These are phyloP conservation scores for Leccinum cinnamomeum DNA, from an alignment of 1,284 basidiomycete species.

Conservation along the genomic window DNA sequence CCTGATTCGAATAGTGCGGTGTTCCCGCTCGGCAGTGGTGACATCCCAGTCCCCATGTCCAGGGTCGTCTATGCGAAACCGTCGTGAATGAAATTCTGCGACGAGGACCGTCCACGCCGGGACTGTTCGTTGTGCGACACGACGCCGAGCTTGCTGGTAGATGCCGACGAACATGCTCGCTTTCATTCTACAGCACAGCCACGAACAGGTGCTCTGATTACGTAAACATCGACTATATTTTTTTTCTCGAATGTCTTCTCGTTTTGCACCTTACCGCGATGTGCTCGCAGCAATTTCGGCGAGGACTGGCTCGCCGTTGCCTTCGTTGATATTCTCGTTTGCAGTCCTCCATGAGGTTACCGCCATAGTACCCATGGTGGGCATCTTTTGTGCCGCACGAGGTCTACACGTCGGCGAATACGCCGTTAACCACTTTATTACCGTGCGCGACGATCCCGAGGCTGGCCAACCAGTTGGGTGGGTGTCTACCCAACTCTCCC, in stretches of 20 bases:
- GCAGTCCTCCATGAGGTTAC: constrained; percentile 86
- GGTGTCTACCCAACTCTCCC: constrained; percentile 41
- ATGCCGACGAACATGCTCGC: constrained; percentile 15
- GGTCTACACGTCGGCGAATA: constrained; percentile 70
- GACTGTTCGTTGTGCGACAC: background rate
- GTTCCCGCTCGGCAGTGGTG: constrained; percentile 3
- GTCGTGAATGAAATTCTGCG: constrained; percentile 8
- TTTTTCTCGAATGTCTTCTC: constrained; percentile 20
- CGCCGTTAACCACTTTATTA: constrained; percentile 47
- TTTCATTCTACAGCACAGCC: constrained; percentile 13
- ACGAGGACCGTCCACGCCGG: background rate
- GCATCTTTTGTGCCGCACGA: constrained; percentile 73
- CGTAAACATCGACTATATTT: constrained; percentile 11
- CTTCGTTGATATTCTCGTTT: constrained; percentile 80
- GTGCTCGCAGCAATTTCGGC: constrained; percentile 57
- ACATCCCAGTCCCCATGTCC: constrained; percentile 22
- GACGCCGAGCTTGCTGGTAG: constrained; percentile 8
- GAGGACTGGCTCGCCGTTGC: constrained; percentile 69
- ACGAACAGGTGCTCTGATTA: constrained; percentile 20
- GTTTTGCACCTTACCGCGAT: constrained; percentile 47
- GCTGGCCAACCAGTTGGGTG: constrained; percentile 31
- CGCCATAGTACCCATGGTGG: constrained; percentile 75
- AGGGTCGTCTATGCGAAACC: constrained; percentile 26
- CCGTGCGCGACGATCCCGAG: constrained; percentile 4
- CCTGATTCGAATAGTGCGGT: constrained; percentile 37